These are phyloP conservation scores for Botrytis fragariae DNA, from an alignment of 2,329 filamentous ascomycete genomes.

Conservation along the genomic window DNA sequence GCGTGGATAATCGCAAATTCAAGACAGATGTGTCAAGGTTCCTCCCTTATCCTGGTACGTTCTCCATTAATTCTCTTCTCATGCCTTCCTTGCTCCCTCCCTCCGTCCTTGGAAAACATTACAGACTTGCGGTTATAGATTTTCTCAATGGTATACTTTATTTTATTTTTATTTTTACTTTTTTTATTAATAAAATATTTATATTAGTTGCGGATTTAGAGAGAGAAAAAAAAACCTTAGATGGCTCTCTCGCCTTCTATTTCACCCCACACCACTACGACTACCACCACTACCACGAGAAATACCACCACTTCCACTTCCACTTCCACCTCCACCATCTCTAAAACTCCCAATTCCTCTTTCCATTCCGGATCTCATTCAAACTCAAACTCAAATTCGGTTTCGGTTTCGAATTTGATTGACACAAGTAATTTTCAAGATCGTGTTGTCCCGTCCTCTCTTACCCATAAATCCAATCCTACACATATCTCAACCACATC, in stretches of 20 bases:
- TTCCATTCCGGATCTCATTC: background rate
- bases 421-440: background rate
- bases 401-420: conserved; percentile 1
- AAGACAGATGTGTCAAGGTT: conserved; percentile 16
- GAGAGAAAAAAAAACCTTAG: conserved; percentile 12
- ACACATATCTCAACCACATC: background rate
- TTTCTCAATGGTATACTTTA: background rate
- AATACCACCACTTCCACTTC: background rate
- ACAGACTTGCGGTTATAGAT: background rate
- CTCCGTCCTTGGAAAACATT: background rate
- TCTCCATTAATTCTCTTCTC: conserved; percentile 11
- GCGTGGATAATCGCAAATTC: conserved; percentile 6
- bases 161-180: background rate
- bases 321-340: background rate
- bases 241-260: conserved; percentile 23
- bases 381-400: background rate
- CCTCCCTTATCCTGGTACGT: background rate
- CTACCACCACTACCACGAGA: conserved; percentile 1
- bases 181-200: background rate
- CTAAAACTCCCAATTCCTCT: conserved; percentile 12
- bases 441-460: background rate
- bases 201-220: background rate
- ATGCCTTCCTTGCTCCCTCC: conserved; percentile 2
- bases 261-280: conserved; percentile 17
- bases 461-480: background rate